Percentiles rank a stretch among this genome's conserved stretches.
Evolutionary conservation across 148 eudicot species (phyloP).

Genomic region (Vaccinium vitisidaea): DNA sequence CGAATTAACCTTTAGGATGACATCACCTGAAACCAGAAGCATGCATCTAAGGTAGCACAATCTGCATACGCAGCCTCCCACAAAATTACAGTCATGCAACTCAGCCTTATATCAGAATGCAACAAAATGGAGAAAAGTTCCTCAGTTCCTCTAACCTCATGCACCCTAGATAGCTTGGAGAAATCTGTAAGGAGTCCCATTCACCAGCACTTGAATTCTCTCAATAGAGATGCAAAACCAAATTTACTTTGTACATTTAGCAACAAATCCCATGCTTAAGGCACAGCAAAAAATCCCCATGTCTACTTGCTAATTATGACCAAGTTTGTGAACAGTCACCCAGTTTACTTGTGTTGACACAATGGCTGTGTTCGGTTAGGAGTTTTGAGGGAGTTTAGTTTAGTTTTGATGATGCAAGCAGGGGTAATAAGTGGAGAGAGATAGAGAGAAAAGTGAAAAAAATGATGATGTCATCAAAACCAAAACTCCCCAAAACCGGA

Average conservation of each 20-base stretch:
- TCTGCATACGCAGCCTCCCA: background rate
- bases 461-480: no score
- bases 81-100: background rate
- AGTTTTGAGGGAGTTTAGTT: no score
- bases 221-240: background rate
- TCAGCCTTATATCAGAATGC: background rate
- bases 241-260: background rate
- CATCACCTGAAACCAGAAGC: background rate
- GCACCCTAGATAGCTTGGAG: background rate
- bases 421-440: no score
- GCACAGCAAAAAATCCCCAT: background rate
- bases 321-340: background rate
- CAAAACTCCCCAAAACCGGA: no score
- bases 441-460: no score
- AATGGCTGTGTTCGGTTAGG: no score
- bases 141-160: background rate
- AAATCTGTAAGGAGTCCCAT: background rate
- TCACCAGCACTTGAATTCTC: background rate
- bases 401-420: no score
- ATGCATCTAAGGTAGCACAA: background rate
- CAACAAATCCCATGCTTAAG: background rate
- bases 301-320: background rate
- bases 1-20: background rate
- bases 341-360: background rate
- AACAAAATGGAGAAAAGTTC: background rate